Conservation (phyloP, 306 rosid species). For the Sicyos edulis region DNA sequence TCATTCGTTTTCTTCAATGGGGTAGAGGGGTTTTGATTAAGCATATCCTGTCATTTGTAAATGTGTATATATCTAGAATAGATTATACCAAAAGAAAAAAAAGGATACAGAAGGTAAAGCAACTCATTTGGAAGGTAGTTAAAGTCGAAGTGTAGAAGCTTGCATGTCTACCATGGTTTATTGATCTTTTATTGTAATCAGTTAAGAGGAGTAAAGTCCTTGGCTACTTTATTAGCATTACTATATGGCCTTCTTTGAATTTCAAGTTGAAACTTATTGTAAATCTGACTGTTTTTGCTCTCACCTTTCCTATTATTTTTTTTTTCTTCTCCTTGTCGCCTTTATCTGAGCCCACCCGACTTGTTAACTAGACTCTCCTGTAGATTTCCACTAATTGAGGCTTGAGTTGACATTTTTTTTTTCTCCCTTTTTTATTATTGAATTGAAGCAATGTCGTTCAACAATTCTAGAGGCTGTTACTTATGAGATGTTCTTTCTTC, state of each 20-base stretch:
- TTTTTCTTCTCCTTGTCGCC: no score
- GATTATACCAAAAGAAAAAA: background rate
- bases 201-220: background rate
- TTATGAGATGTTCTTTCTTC: slow-evolving; percentile 6
- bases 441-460: background rate
- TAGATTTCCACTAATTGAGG: slow-evolving; percentile 2
- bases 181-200: background rate
- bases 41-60: background rate
- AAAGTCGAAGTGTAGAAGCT: background rate
- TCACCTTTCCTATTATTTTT: no score
- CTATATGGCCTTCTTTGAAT: background rate
- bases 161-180: background rate
- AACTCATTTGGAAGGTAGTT: background rate
- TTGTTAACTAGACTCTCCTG: background rate
- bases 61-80: background rate
- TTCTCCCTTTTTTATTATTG: background rate
- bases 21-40: background rate
- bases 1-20: slow-evolving; percentile 9
- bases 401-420: background rate
- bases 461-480: background rate
- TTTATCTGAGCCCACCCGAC: background rate
- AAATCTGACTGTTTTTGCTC: no score
- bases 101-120: background rate
- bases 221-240: slow-evolving; percentile 5
- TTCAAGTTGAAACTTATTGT: background rate